A percentile compares a stretch with the other conserved stretches of the same genome.
These are phyloP conservation scores for Ganoderma meredithae DNA, from an alignment of 1,284 basidiomycete genomes.

Conservation along the genomic window DNA sequence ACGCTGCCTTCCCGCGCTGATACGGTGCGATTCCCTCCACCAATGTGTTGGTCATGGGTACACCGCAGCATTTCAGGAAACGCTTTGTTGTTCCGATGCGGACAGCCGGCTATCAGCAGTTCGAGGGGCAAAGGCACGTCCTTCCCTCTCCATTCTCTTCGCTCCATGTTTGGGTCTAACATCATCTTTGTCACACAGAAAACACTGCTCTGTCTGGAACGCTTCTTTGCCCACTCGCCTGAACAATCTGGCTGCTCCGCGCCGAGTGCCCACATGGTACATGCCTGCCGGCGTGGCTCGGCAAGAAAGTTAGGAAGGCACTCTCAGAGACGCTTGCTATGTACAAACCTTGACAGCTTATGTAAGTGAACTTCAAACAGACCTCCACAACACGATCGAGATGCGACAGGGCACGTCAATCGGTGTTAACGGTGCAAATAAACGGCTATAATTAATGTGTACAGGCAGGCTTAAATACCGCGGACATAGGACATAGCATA, in stretches of 20 bases:
- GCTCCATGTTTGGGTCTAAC: neutral
- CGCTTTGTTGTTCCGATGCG: constrained; percentile 7
- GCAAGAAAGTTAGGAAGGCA: neutral
- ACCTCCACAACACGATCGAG: neutral
- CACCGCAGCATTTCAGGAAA: neutral
- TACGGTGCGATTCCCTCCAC: neutral
- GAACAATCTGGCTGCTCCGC: neutral
- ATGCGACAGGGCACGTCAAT: neutral
- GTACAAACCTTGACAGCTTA: neutral
- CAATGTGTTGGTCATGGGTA: constrained; percentile 7
- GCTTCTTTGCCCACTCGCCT: neutral
- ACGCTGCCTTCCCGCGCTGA: constrained; percentile 9
- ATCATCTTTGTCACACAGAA: neutral
- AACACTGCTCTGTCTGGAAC: neutral
- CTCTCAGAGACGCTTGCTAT: neutral
- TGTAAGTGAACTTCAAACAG: neutral
- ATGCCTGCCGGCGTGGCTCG: neutral
- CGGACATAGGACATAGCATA: neutral
- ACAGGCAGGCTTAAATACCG: neutral
- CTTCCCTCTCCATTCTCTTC: neutral
- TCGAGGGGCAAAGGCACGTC: constrained; percentile 1
- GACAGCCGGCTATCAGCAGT: constrained; percentile 1
- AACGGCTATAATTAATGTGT: neutral
- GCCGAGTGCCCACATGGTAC: neutral
- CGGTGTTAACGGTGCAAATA: neutral